These are phyloP conservation scores for Eimeria tenella DNA, from an alignment of 169 alveolate genomes.

Conservation along the genomic window DNA sequence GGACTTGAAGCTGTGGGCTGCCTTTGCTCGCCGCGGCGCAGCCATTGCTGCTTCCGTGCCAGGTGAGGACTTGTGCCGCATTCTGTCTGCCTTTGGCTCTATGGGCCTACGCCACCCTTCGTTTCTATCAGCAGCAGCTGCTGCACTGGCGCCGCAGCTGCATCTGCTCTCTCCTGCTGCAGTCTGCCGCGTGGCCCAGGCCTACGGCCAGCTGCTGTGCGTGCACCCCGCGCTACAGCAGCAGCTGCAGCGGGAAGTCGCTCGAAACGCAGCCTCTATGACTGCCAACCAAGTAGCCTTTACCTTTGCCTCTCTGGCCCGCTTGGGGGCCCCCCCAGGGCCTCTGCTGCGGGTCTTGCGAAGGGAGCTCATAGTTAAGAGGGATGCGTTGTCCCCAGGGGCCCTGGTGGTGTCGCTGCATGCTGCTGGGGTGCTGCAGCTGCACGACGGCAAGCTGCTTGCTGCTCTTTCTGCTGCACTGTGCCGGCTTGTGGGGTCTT, in stretches of 20 bases:
- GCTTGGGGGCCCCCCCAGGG: constrained; percentile 39
- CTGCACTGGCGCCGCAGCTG: constrained; percentile 37
- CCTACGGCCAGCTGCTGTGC: constrained; percentile 43
- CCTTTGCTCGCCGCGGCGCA: constrained; percentile 20
- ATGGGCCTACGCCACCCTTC: constrained; percentile 6
- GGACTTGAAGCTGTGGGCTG: not conserved
- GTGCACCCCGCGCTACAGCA: constrained; percentile 33
- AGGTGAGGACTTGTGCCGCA: not conserved
- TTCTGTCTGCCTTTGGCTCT: constrained; percentile 5
- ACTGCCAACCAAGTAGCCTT: not conserved
- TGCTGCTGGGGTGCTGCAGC: constrained; percentile 35
- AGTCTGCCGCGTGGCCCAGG: constrained; percentile 4
- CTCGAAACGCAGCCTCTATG: not conserved
- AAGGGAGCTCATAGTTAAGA: not conserved
- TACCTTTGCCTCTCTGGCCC: not conserved
- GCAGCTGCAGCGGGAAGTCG: constrained; percentile 19
- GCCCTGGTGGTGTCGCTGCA: constrained; percentile 2
- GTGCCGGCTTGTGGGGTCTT: not conserved
- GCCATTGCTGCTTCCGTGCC: not conserved
- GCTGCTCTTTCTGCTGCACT: constrained; percentile 30
- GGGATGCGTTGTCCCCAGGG: not conserved
- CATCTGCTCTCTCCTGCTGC: constrained; percentile 20
- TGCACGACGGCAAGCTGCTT: constrained; percentile 5
- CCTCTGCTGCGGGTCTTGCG: constrained; percentile 20
- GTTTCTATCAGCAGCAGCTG: constrained; percentile 2